These are phyloP conservation scores for Rutstroemia sp. DNA, from an alignment of 2,329 filamentous ascomycete species.

Conservation along the genomic window DNA sequence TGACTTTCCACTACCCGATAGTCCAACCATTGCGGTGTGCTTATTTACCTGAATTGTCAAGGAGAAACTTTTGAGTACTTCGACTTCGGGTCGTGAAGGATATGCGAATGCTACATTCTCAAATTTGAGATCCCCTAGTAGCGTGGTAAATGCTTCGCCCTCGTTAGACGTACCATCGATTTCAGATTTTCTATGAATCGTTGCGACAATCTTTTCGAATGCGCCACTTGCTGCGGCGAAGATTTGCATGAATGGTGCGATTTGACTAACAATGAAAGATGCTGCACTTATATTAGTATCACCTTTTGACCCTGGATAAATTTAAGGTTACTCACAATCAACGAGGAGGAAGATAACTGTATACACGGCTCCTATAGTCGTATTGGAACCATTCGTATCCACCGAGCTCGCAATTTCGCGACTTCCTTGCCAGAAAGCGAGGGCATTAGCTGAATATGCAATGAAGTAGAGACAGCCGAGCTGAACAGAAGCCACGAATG, in stretches of 20 bases:
- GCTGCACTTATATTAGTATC: background rate
- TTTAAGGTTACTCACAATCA: slow-evolving; percentile 34
- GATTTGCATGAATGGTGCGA: slow-evolving; percentile 3
- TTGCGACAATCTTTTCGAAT: background rate
- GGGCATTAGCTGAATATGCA: slow-evolving; percentile 39
- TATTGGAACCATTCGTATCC: slow-evolving; percentile 16
- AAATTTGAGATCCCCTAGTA: background rate
- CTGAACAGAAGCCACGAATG: slow-evolving; percentile 39
- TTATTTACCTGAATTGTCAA: slow-evolving; percentile 21
- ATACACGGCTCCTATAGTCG: slow-evolving; percentile 26
- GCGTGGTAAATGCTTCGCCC: slow-evolving; percentile 5
- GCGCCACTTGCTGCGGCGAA: background rate
- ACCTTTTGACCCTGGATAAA: too few species aligned
- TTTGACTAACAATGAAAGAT: slow-evolving; percentile 2
- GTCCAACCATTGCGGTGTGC: slow-evolving; percentile 48
- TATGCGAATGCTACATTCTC: slow-evolving; percentile 32
- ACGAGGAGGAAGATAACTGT: slow-evolving; percentile 46
- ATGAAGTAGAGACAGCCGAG: slow-evolving; percentile 35
- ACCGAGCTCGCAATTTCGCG: slow-evolving; percentile 32
- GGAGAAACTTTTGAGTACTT: slow-evolving; percentile 26
- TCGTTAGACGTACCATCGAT: slow-evolving; percentile 16
- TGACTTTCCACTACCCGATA: slow-evolving; percentile 51
- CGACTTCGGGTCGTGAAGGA: slow-evolving; percentile 22
- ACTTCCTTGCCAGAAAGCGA: slow-evolving; percentile 51
- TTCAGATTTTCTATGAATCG: background rate